Evolutionary conservation across 2,329 filamentous ascomycete species (phyloP), one percentile per base, ranked within the genome.

Genomic region (Tolypocladium endophyticum): DNA sequence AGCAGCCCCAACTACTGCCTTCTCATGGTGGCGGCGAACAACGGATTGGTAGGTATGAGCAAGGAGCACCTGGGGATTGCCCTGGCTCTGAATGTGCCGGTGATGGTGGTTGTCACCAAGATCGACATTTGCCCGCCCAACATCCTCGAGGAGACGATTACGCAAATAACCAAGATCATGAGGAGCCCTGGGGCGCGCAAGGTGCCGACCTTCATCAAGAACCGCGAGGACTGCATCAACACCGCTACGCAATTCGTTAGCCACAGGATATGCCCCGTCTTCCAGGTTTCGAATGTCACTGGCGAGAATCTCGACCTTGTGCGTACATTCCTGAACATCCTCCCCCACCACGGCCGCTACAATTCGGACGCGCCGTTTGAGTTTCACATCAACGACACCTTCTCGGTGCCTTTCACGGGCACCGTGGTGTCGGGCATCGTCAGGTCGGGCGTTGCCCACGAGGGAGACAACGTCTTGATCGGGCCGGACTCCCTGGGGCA

Each of bases 31-130:
- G 94, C 94, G 16, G 94, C 94, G 23, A 99, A 99, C 69, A 97
- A 99, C 70, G 94, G 94, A 4, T 79, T 99, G 54, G 90, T 97
- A 55, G 94, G 94, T 25, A 99, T 97, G 94, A 96, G 90, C 74
- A 96, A 95, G 80, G 94, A 99, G 77, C 94, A 99, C 73, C 78
- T 99, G 4, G 94, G 94, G 20, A 96, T 99, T 64, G 93, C 94
- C 0, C 79, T 97, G 38, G 92, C 94, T 0, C 79, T 99, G 57
- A 97, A 97, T 69, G 93, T 99, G 14, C 94, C 94, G 0, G 91
- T 99, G 66, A 96, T 99, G 90, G 92, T 97, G 4, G 87, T 97
- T 64, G 87, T 97, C 63, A 99, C 93, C 73, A 99, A 97, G 78
- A 96, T 97, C 64, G 94, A 97, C 71, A 97, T 97, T 59, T 97